Base-by-base conservation (phyloP, 1,284 basidiomycete species). In the Ganoderma multipileum region DNA sequence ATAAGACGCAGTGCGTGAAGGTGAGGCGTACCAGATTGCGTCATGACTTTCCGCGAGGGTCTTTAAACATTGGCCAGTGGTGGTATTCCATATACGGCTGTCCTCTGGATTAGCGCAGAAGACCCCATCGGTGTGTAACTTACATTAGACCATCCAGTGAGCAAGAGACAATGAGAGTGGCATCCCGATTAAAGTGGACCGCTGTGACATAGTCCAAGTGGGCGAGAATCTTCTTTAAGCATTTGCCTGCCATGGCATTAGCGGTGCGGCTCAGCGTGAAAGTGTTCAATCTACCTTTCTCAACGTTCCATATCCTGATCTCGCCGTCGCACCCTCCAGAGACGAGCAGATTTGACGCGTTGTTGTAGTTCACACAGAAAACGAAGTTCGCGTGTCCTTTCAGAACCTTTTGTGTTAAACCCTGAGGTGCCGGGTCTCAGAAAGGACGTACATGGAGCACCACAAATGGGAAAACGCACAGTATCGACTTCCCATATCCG, bases 131-230 rank as follows among this genome's bases (percentile, higher is more conserved):
- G n/a, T n/a, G n/a, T n/a, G 26, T 5, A 8, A 83, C 91, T 77
- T 76, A 97, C 96, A 99, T 97, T 62, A 98, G 83, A 1, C 96
- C 98, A 76, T 99, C 97, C 66, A 96, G 90, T 60, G 94, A 89
- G 76, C 93, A 95, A 7, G 94, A 97, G 1, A 98, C 93, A 68
- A 99, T 92, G 76, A 99, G 87, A 0, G 92, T 92, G 0, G 96
- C 95, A 76, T 99, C 97, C 71, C 91, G 81, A 79, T 97, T 98
- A 83, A 98, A 99, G 74, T 95, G 93, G 0, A 99, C 95, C 4
- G 93, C 92, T 41, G 95, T 96, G 16, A 99, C 95, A 68, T 95
- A 97, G 80, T 99, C 98, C 30, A 95, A 86, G 80, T 99, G 97
- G 0, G 96, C 98, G 61, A 96, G 93, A 39, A 98, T 78, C 0